phyloP scores from a whole-genome alignment of 345 rosid genomes.

The Eucalyptus erythrocorys region DNA sequence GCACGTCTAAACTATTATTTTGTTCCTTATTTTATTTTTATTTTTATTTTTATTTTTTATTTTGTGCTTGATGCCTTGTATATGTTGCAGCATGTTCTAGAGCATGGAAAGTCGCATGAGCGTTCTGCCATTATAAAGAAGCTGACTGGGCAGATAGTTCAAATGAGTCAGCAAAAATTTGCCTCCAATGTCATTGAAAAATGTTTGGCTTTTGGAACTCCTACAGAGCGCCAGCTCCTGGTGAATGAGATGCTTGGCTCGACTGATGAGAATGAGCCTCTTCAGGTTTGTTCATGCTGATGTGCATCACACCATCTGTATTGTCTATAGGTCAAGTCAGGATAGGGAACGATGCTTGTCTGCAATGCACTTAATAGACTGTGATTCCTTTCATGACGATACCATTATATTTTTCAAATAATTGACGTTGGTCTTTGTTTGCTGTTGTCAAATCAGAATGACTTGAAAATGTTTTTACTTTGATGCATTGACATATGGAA shows the following conservation, averaged over 20 bases:
- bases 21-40: background rate
- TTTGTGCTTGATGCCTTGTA: background rate
- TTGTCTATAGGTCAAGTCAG: background rate
- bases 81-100: conserved; percentile 74
- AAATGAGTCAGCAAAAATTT: conserved; percentile 98
- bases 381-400: background rate
- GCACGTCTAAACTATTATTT: background rate
- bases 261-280: conserved; percentile 97
- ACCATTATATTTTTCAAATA: background rate
- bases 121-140: conserved; percentile 68
- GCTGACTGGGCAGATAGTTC: conserved; percentile 77
- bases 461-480: background rate
- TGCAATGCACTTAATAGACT: background rate
- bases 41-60: no score
- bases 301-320: background rate
- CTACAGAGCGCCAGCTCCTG: conserved; percentile 54
- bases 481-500: background rate
- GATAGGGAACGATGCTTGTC: background rate
- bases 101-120: conserved; percentile 87
- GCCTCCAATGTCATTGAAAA: conserved; percentile 98
- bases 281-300: conserved; percentile 49
- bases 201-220: conserved; percentile 75
- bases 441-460: background rate
- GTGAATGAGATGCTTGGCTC: conserved; percentile 97
- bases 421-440: background rate